Percentiles rank a stretch among this genome's conserved stretches.
phyloP scores from a whole-genome alignment of 371 early-diverging fungal genomes.

The Mucor lusitanicus region DNA sequence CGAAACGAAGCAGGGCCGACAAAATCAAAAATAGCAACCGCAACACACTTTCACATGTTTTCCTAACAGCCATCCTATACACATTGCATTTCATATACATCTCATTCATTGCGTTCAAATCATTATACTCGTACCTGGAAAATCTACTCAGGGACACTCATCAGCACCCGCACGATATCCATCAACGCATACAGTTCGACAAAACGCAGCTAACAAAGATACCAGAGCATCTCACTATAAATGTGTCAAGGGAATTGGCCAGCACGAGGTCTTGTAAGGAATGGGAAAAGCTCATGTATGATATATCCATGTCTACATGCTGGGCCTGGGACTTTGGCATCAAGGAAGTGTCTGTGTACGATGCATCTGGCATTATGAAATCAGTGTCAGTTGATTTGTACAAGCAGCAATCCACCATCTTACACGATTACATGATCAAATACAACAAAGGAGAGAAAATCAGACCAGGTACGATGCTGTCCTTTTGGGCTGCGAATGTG shows the following conservation, averaged over 20 bases:
- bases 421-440: slow-evolving; percentile 36
- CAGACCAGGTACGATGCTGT: background rate
- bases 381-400: slow-evolving; percentile 31
- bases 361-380: slow-evolving; percentile 41
- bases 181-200: slow-evolving; percentile 27
- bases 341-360: slow-evolving; percentile 44
- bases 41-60: slow-evolving; percentile 3
- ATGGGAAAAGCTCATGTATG: slow-evolving; percentile 35
- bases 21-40: background rate
- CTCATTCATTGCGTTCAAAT: slow-evolving; percentile 15
- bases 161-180: slow-evolving; percentile 1
- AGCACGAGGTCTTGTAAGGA: slow-evolving; percentile 26
- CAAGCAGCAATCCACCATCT: slow-evolving; percentile 34
- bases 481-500: background rate
- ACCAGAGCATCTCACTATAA: slow-evolving; percentile 42
- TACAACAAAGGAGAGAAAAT: slow-evolving; percentile 1
- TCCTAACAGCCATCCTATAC: slow-evolving; percentile 16
- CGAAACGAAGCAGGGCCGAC: slow-evolving; percentile 9
- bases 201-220: slow-evolving; percentile 42
- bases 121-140: slow-evolving; percentile 9
- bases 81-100: slow-evolving; percentile 32
- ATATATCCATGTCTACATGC: slow-evolving; percentile 40
- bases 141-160: background rate
- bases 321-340: slow-evolving; percentile 52
- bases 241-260: slow-evolving; percentile 36